Evolutionary conservation across 2,329 filamentous ascomycete genomes (phyloP), one percentile per base, ranked within the genome.

Genomic region (Kalmusia sp.): DNA sequence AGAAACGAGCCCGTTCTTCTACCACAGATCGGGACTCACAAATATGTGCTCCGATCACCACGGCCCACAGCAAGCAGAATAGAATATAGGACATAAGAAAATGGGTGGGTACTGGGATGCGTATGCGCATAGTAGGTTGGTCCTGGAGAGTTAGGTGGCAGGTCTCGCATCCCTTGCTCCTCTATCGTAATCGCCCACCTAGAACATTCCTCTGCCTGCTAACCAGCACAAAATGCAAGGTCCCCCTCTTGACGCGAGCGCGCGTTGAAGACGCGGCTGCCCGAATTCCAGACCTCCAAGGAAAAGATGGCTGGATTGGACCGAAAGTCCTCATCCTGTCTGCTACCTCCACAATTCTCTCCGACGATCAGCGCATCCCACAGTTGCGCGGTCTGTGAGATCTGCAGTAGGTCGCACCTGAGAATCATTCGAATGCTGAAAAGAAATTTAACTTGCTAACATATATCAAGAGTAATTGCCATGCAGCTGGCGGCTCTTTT

Each of bases 91-190:
- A n/a, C n/a, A n/a, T n/a, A n/a, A n/a, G n/a, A n/a, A n/a, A n/a
- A n/a, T n/a, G n/a, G n/a, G n/a, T n/a, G n/a, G n/a, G n/a, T n/a
- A n/a, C n/a, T n/a, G n/a, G n/a, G 51, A 59, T 60, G 58, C 35
- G 24, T 52, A 51, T 59, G 50, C n/a, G n/a, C n/a, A n/a, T n/a
- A n/a, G n/a, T n/a, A n/a, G n/a, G n/a, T n/a, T n/a, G n/a, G n/a
- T n/a, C n/a, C n/a, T n/a, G n/a, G n/a, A n/a, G n/a, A n/a, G n/a
- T n/a, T n/a, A 55, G 56, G 64, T 64, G 59, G 61, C 61, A 58
- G 59, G 57, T 51, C 31, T 49, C 41, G 33, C 55, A 60, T 64
- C 71, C 70, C 70, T 74, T 73, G 66, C 70, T 61, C 55, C n/a
- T n/a, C n/a, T n/a, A 57, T 22, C 46, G 48, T 45, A 15, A 6